phyloP scores from a whole-genome alignment of 345 rosid species.

The Citrus glauca region DNA sequence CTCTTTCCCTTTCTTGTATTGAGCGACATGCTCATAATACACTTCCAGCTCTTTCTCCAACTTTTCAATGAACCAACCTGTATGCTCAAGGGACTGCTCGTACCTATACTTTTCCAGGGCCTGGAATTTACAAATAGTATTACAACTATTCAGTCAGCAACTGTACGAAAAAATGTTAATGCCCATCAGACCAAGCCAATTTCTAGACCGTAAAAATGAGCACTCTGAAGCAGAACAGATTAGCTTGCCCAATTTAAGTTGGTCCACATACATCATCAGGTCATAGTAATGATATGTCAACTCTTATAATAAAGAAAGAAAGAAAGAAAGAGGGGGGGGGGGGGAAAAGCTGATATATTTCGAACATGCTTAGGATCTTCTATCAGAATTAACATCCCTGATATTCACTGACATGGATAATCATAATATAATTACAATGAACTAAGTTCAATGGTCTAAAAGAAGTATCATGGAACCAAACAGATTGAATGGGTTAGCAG shows the following conservation, averaged over 20 bases:
- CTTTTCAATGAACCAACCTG: constrained; percentile 84
- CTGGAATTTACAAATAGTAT: constrained; percentile 27
- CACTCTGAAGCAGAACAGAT: neutral
- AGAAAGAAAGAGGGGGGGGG: too few relatives aligned
- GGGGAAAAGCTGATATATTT: neutral
- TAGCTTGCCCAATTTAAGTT: neutral
- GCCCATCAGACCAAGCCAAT: too few relatives aligned
- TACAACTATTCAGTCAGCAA: neutral
- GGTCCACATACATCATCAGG: neutral
- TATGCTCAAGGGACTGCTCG: constrained; percentile 91
- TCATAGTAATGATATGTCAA: neutral
- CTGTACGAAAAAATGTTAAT: too few relatives aligned
- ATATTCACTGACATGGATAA: neutral
- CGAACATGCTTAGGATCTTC: neutral
- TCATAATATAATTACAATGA: neutral
- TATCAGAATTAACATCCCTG: neutral
- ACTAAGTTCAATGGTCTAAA: neutral
- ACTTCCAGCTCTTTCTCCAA: constrained; percentile 84
- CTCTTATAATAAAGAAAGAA: neutral
- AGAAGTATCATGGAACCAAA: neutral
- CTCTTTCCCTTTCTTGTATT: constrained; percentile 48
- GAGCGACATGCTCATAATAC: constrained; percentile 53
- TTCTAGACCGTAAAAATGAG: neutral
- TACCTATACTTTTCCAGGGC: constrained; percentile 79
- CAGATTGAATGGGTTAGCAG: neutral